phyloP scores from a whole-genome alignment of 495 filamentous ascomycete species.

The Astrothelium macrocarpum region DNA sequence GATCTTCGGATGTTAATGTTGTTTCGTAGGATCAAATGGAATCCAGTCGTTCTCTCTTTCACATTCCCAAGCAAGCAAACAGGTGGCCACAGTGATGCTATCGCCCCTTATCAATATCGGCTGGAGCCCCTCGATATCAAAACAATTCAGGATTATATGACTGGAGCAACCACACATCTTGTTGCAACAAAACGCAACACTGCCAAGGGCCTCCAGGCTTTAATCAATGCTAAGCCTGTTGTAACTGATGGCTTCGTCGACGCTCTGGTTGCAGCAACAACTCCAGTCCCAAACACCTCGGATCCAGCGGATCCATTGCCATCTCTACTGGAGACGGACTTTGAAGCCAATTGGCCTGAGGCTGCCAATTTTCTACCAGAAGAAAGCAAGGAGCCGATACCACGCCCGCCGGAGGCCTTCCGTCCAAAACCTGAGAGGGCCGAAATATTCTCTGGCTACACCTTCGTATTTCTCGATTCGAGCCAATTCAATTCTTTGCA shows the following conservation, averaged over 20 bases:
- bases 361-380: constrained; percentile 60
- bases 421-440: constrained; percentile 54
- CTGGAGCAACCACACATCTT: constrained; percentile 69
- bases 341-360: constrained; percentile 73
- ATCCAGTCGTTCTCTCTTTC: constrained; percentile 70
- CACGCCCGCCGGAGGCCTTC: constrained; percentile 54
- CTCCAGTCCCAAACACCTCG: constrained; percentile 41
- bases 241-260: constrained; percentile 68
- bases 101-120: constrained; percentile 42
- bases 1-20: constrained; percentile 5
- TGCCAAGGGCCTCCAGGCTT: constrained; percentile 71
- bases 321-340: constrained; percentile 72
- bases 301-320: constrained; percentile 39
- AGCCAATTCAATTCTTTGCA: constrained; percentile 71
- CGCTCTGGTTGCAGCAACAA: constrained; percentile 36
- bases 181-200: constrained; percentile 86
- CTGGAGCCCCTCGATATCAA: constrained; percentile 85
- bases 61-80: constrained; percentile 66
- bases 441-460: constrained; percentile 76
- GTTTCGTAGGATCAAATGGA: constrained; percentile 61
- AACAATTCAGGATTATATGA: constrained; percentile 59
- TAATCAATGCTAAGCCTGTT: constrained; percentile 73
- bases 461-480: constrained; percentile 75
- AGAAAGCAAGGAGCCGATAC: constrained; percentile 60
- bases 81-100: constrained; percentile 44